phyloP scores from a whole-genome alignment of 495 filamentous ascomycete genomes.

The Margaritispora aquatica region DNA sequence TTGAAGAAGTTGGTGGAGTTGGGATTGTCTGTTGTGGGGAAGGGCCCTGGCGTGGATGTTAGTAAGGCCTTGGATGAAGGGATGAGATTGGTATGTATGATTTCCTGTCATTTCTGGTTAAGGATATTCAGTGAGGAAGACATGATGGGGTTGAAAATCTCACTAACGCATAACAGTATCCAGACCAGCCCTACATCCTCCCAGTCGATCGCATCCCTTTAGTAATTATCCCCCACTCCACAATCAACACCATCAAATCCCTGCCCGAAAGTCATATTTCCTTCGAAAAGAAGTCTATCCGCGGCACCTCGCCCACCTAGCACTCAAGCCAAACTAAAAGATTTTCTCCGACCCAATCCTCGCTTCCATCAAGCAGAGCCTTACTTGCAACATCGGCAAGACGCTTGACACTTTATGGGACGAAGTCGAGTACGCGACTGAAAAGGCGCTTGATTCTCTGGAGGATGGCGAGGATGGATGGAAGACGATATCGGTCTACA shows the following conservation, averaged over 20 bases:
- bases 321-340: not conserved
- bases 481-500: slow-evolving; percentile 34
- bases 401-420: slow-evolving; percentile 15
- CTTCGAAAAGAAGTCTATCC: slow-evolving; percentile 7
- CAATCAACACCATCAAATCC: slow-evolving; percentile 6
- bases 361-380: too few species aligned
- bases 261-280: slow-evolving; percentile 16
- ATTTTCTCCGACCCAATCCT: too few species aligned
- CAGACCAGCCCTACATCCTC: slow-evolving; percentile 1
- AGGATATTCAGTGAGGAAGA: too few species aligned
- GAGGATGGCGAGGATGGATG: slow-evolving; percentile 25
- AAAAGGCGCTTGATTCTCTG: slow-evolving; percentile 21
- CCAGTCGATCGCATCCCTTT: not conserved
- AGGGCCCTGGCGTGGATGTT: too few species aligned
- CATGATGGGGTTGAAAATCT: too few species aligned
- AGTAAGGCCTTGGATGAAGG: too few species aligned
- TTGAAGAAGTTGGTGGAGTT: too few species aligned
- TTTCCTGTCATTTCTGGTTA: too few species aligned
- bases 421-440: slow-evolving; percentile 17
- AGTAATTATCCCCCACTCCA: slow-evolving; percentile 10
- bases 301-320: not conserved
- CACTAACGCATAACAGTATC: slow-evolving; percentile 14
- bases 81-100: too few species aligned
- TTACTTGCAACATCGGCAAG: slow-evolving; percentile 9
- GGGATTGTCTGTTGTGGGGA: too few species aligned